phyloP scores from a whole-genome alignment of 192 early-diverging fungal genomes.

The Diversispora eburnea region DNA sequence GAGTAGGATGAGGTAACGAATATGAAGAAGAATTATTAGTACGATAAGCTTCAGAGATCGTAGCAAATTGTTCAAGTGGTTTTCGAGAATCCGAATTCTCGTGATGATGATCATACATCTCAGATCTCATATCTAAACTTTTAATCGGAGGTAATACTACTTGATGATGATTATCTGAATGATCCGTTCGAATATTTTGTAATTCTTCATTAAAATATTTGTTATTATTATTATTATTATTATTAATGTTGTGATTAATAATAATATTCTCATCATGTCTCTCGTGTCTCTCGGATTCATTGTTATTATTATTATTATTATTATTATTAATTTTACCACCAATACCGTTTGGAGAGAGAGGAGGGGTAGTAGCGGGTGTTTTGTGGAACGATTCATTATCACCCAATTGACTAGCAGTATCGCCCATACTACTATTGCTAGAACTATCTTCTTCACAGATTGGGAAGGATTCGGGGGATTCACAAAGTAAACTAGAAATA shows the following conservation, averaged over 20 bases:
- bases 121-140: neutral
- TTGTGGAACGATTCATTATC: conserved; percentile 17
- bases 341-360: neutral
- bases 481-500: conserved; percentile 9
- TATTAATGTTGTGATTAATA: too few relatives aligned
- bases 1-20: neutral
- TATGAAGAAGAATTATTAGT: neutral
- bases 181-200: too few relatives aligned
- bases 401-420: conserved; percentile 3
- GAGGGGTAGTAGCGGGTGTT: conserved; percentile 12
- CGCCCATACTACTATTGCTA: conserved; percentile 9
- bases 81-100: neutral
- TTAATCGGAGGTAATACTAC: neutral
- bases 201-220: too few relatives aligned
- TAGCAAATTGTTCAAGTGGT: conserved; percentile 18
- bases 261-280: too few relatives aligned
- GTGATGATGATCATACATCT: neutral
- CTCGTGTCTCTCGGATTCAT: neutral
- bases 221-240: too few relatives aligned
- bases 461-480: neutral
- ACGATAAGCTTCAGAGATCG: neutral
- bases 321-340: neutral
- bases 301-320: neutral
- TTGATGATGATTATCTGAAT: neutral
- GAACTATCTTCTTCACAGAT: neutral